A percentile compares a stretch with the other conserved stretches of the same genome.
Evolutionary conservation across 106 monocot genomes (phyloP).

Genomic region (Apostasia ramifera): DNA sequence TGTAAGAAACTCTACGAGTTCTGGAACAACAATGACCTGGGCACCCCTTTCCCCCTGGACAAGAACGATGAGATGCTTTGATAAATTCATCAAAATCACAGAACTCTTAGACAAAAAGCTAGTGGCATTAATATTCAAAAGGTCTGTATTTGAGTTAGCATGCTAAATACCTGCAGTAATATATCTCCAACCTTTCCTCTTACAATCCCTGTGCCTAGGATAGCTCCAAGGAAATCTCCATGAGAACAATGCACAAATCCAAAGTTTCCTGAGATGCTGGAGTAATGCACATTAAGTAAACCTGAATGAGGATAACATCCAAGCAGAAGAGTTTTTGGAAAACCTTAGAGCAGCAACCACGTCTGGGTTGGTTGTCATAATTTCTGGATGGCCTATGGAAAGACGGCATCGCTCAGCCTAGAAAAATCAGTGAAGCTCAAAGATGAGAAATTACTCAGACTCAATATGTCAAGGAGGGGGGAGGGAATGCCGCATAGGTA

Average conservation of each 20-base stretch:
- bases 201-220: conserved; percentile 77
- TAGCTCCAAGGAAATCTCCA: conserved; percentile 95
- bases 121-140: not conserved
- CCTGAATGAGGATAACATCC: conserved; percentile 7
- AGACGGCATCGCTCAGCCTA: conserved; percentile 89
- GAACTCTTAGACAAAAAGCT: not conserved
- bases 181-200: conserved; percentile 94
- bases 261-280: conserved; percentile 91
- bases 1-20: conserved; percentile 69
- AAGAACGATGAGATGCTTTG: conserved; percentile 1
- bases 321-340: not conserved
- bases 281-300: conserved; percentile 19
- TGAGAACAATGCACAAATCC: conserved; percentile 78
- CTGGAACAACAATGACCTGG: conserved; percentile 88
- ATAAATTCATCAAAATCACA: not conserved
- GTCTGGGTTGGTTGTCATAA: conserved; percentile 55
- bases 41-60: conserved; percentile 82
- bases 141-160: not conserved
- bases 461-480: no score
- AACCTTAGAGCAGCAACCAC: conserved; percentile 81
- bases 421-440: conserved; percentile 8
- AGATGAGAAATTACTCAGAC: not conserved
- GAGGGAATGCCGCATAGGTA: not conserved
- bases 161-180: conserved; percentile 64
- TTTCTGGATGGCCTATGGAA: conserved; percentile 75